These are phyloP conservation scores for Proliferodiscus dingleyae DNA, from an alignment of 2,329 filamentous ascomycete species.

Conservation along the genomic window DNA sequence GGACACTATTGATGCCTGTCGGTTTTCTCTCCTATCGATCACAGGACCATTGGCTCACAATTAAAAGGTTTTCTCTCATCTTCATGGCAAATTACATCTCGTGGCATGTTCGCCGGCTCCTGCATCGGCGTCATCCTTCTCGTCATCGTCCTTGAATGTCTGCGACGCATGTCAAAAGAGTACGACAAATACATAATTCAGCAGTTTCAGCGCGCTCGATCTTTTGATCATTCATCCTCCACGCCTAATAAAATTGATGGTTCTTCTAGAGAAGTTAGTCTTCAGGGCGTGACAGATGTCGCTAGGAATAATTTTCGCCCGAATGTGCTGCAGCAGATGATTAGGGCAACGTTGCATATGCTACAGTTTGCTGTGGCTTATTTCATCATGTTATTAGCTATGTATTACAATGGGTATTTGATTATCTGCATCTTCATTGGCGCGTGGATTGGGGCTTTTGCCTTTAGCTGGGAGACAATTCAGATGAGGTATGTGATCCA, in stretches of 20 bases:
- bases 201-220: slow-evolving; percentile 39
- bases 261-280: neutral
- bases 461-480: slow-evolving; percentile 66
- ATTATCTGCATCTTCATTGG: slow-evolving; percentile 80
- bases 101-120: slow-evolving; percentile 70
- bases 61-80: slow-evolving; percentile 55
- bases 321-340: slow-evolving; percentile 57
- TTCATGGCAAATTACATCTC: slow-evolving; percentile 65
- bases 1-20: slow-evolving; percentile 63
- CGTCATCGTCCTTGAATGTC: slow-evolving; percentile 64
- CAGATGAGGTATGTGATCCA: slow-evolving; percentile 25
- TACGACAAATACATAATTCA: slow-evolving; percentile 64
- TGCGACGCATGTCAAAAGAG: slow-evolving; percentile 66
- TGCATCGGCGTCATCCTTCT: slow-evolving; percentile 76
- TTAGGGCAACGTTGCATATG: slow-evolving; percentile 64
- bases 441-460: slow-evolving; percentile 64
- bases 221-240: neutral
- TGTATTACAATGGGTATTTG: slow-evolving; percentile 67
- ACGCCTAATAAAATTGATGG: neutral
- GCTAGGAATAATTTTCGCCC: slow-evolving; percentile 42
- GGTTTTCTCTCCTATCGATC: neutral
- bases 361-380: slow-evolving; percentile 71
- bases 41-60: neutral
- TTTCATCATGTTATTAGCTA: slow-evolving; percentile 67
- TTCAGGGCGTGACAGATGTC: neutral